phyloP scores from a whole-genome alignment of 495 filamentous ascomycete genomes.

The Letharia lupina region DNA sequence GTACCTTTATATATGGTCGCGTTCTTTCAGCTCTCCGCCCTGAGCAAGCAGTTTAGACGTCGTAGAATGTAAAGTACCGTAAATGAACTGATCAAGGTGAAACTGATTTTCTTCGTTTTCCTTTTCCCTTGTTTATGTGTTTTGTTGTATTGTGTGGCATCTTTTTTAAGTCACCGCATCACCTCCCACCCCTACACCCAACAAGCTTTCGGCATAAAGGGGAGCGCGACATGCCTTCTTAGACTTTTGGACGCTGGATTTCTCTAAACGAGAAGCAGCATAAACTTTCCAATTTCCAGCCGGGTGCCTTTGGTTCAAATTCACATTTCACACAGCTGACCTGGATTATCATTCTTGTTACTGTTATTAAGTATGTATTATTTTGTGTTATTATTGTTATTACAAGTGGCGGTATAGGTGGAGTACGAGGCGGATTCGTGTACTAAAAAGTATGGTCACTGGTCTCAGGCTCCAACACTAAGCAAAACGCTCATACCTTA shows the following conservation, averaged over 20 bases:
- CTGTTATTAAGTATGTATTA: too few species aligned
- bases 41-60: not conserved
- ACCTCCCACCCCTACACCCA: not conserved
- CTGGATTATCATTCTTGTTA: too few species aligned
- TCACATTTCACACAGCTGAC: too few species aligned
- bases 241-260: not conserved
- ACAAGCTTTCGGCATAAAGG: not conserved
- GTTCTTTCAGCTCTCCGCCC: not conserved
- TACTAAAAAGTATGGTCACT: constrained; percentile 5
- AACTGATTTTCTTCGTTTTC: too few species aligned
- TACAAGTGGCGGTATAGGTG: constrained; percentile 1
- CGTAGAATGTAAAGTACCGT: not conserved
- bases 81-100: not conserved
- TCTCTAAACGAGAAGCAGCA: not conserved
- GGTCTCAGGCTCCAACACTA: constrained; percentile 14
- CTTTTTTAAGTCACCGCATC: not conserved
- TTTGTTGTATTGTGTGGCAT: not conserved
- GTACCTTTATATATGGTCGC: not conserved
- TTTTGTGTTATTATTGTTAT: not conserved
- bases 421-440: constrained; percentile 4
- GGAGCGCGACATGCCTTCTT: not conserved
- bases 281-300: not conserved
- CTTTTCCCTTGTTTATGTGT: not conserved
- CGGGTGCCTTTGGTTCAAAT: not conserved
- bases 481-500: not conserved